phyloP scores from a whole-genome alignment of 2,329 filamentous ascomycete genomes.

The Aspergillus bombycis region DNA sequence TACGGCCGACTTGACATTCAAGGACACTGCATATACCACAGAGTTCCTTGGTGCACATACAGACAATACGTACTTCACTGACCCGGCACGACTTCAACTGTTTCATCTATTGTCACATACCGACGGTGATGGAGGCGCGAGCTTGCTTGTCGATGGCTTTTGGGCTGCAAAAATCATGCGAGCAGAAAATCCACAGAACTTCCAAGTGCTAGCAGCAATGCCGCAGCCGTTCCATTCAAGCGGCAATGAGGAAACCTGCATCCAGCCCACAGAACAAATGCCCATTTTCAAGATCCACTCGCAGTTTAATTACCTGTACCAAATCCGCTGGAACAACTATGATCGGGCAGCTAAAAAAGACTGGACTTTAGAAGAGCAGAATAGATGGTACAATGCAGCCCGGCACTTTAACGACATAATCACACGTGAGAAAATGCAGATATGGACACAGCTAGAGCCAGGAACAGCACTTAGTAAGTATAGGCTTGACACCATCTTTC shows the following conservation, averaged over 20 bases:
- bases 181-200: slow-evolving; percentile 58
- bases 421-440: slow-evolving; percentile 66
- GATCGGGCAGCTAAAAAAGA: slow-evolving; percentile 73
- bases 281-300: slow-evolving; percentile 71
- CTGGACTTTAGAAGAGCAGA: slow-evolving; percentile 54
- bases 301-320: slow-evolving; percentile 51
- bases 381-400: slow-evolving; percentile 79
- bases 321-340: slow-evolving; percentile 91
- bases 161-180: slow-evolving; percentile 66
- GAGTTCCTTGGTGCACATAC: slow-evolving; percentile 83
- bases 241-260: slow-evolving; percentile 81
- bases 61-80: slow-evolving; percentile 94
- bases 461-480: slow-evolving; percentile 74
- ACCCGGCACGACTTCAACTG: slow-evolving; percentile 86
- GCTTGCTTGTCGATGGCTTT: slow-evolving; percentile 86
- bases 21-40: slow-evolving; percentile 90
- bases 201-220: slow-evolving; percentile 58
- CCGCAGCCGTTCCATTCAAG: slow-evolving; percentile 78
- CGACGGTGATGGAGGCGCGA: slow-evolving; percentile 66
- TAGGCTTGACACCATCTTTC: neutral
- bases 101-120: slow-evolving; percentile 89
- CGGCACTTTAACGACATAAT: slow-evolving; percentile 73
- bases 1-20: slow-evolving; percentile 81
- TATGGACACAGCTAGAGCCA: slow-evolving; percentile 79
- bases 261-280: slow-evolving; percentile 70